Conservation (phyloP, 768 basidiomycete species). For the Calocybe indica region DNA sequence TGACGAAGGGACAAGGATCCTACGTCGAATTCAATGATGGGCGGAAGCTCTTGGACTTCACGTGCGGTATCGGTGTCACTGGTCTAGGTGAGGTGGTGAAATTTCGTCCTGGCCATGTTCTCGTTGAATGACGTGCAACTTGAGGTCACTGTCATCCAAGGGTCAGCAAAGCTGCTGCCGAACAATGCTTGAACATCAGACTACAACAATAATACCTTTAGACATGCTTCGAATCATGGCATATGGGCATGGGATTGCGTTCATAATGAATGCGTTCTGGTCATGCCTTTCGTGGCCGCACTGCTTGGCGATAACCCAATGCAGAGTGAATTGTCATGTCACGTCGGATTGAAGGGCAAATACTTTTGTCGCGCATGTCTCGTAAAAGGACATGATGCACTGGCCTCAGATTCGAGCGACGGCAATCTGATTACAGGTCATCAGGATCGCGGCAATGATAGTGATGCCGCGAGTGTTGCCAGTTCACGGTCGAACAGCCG, state of each 20-base stretch:
- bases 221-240: constrained; percentile 20
- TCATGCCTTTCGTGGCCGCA: constrained; percentile 23
- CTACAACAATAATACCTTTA: constrained; percentile 6
- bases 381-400: constrained; percentile 19
- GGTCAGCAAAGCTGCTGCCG: constrained; percentile 83
- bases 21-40: constrained; percentile 73
- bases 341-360: constrained; percentile 30
- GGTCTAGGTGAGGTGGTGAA: constrained; percentile 51
- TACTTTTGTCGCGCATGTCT: constrained; percentile 34
- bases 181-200: constrained; percentile 76
- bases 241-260: constrained; percentile 32
- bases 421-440: constrained; percentile 8
- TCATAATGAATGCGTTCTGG: constrained; percentile 18
- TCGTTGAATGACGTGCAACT: background rate
- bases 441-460: constrained; percentile 3
- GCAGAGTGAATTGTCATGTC: constrained; percentile 37
- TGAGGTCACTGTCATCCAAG: constrained; percentile 84
- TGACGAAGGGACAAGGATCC: constrained; percentile 65
- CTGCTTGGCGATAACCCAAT: constrained; percentile 40
- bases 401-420: no score
- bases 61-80: constrained; percentile 83
- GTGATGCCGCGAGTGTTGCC: background rate
- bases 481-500: background rate
- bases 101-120: background rate
- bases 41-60: constrained; percentile 75